Conservation (phyloP, 345 rosid species). For the Xanthoceras sorbifolium region DNA sequence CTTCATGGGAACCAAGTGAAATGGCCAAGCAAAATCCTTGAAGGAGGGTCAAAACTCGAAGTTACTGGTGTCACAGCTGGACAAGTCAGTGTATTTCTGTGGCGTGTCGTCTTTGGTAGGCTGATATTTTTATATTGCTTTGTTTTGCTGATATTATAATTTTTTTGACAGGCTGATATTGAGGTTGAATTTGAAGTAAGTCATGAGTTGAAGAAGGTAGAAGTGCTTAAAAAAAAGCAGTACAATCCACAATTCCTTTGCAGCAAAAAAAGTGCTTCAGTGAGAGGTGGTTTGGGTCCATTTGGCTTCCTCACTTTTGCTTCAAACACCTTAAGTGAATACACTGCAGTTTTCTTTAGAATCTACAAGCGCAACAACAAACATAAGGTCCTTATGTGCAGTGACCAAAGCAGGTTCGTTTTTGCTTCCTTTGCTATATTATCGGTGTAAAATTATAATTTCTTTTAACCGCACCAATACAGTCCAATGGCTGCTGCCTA, state of each 20-base stretch:
- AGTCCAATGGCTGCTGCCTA: background rate
- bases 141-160: background rate
- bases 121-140: background rate
- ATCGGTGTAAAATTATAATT: no score
- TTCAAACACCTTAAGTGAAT: slow-evolving; percentile 55
- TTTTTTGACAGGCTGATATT: slow-evolving; percentile 62
- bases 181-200: slow-evolving; percentile 53
- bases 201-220: slow-evolving; percentile 50
- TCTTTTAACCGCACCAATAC: no score
- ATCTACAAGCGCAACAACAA: slow-evolving; percentile 51
- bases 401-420: slow-evolving; percentile 70
- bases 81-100: slow-evolving; percentile 56
- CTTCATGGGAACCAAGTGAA: slow-evolving; percentile 42
- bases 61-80: slow-evolving; percentile 64
- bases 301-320: slow-evolving; percentile 72
- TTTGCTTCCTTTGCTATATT: background rate
- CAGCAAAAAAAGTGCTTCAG: slow-evolving; percentile 48
- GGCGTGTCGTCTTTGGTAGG: no score
- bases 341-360: slow-evolving; percentile 67
- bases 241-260: slow-evolving; percentile 63
- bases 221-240: slow-evolving; percentile 37
- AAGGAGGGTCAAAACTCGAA: slow-evolving; percentile 45
- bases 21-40: slow-evolving; percentile 32
- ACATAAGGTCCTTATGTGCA: slow-evolving; percentile 64
- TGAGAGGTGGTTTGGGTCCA: slow-evolving; percentile 62